Conservation (phyloP, 495 filamentous ascomycete genomes). For the Talaromyces stipitatus region DNA sequence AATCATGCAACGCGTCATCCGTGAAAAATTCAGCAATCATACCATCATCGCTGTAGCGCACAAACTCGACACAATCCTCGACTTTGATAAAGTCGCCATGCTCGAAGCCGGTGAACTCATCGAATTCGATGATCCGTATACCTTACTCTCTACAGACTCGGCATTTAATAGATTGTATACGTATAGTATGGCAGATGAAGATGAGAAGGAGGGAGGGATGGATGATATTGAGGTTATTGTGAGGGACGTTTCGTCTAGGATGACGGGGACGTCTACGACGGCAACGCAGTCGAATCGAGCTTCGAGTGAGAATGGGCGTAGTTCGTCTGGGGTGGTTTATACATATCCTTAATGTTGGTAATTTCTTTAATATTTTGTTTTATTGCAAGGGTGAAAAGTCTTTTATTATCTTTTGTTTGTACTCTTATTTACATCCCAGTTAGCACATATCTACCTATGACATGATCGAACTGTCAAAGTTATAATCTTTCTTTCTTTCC, state of each 20-base stretch:
- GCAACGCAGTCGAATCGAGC: background rate
- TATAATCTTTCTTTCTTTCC: too few relatives aligned
- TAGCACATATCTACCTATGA: too few relatives aligned
- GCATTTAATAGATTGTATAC: constrained; percentile 8
- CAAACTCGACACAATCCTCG: constrained; percentile 50
- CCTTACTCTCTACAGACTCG: constrained; percentile 12
- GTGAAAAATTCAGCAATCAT: constrained; percentile 46
- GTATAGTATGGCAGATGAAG: constrained; percentile 6
- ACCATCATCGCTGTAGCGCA: constrained; percentile 60
- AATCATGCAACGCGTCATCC: constrained; percentile 52
- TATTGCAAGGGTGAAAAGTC: background rate
- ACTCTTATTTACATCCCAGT: too few relatives aligned
- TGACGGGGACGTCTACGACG: background rate
- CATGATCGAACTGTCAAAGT: too few relatives aligned
- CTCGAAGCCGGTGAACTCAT: constrained; percentile 38
- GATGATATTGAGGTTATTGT: constrained; percentile 6
- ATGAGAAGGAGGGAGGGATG: constrained; percentile 4
- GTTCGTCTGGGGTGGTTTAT: background rate
- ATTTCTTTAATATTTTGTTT: background rate
- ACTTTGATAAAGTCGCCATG: constrained; percentile 43
- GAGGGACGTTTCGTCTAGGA: background rate
- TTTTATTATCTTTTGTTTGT: too few relatives aligned
- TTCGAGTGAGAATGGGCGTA: background rate
- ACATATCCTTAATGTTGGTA: background rate
- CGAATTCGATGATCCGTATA: constrained; percentile 35